Evolutionary conservation across 306 rosid species (phyloP), one percentile per base, ranked within the genome.

Genomic region (Mimosa bimucronata): DNA sequence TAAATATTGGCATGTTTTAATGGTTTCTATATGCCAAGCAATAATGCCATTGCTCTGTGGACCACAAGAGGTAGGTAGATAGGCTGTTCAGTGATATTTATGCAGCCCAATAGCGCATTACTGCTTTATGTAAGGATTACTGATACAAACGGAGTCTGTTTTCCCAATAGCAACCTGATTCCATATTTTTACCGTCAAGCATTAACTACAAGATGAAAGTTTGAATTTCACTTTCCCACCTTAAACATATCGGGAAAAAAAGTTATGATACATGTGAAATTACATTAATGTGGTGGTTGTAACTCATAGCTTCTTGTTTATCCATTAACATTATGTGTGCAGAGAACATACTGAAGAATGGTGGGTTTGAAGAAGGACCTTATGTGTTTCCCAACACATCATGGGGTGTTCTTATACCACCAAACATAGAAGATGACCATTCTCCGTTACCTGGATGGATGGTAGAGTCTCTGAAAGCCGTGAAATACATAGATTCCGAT

Each of bases 381-480:
- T 96, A 88, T 38, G 7, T 93, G 40, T 88, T 96, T 31, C 98
- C 94, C 0, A 96, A 92, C 88, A 16, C 99, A 62, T 86, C 99
- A 0, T 93, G 91, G 84, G 99, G 98, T 3, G 99, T 96, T 5
- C 84, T 96, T 0, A 87, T 96, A 88, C 99, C 99, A 19, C 99
- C 99, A 0, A 91, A 90, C 89, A 91, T 93, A 1, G 98, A 96
- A 64, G 99, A 96, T 3, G 91, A 90, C 74, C 98, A 96, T 80
- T 96, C 99, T 0, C 98, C 99, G 1, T 48, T 96, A 25, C 99
- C 99, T 1, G 97, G 95, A 3, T 96, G 99, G 99, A 96, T 90
- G 97, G 98, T 96, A 8, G 99, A 96, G 58, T 96, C 99, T 9
- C 85, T 96, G 14, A 96, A 96, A 61, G 99, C 99, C n/a, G 99